Percentiles rank a stretch among this genome's conserved stretches.
phyloP scores from a whole-genome alignment of 306 rosid genomes.

The Pyrus bretschneideri region DNA sequence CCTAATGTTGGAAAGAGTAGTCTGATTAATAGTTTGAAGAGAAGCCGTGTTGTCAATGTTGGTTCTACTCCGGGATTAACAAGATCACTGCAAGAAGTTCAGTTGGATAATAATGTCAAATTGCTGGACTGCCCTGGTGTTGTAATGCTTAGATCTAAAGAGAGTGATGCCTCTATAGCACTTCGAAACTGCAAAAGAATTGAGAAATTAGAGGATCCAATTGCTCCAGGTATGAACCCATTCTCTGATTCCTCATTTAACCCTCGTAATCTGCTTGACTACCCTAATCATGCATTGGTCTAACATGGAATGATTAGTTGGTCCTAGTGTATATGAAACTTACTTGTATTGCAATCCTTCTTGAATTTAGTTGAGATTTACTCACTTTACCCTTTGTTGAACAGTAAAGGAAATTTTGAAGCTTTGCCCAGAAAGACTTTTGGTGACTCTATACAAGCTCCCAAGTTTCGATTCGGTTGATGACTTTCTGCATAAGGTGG shows the following conservation, averaged over 20 bases:
- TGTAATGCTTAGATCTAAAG: constrained; percentile 67
- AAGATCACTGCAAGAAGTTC: constrained; percentile 90
- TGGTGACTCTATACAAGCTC: constrained; percentile 73
- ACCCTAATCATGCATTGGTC: neutral
- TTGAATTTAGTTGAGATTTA: neutral
- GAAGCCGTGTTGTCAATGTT: constrained; percentile 70
- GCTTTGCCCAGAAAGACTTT: constrained; percentile 58
- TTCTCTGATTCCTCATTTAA: neutral
- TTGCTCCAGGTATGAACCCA: constrained; percentile 61
- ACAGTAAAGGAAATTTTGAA: constrained; percentile 94
- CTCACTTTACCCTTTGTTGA: constrained; percentile 1
- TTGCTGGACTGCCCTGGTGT: constrained; percentile 97
- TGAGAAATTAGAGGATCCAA: constrained; percentile 82
- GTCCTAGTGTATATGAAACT: neutral
- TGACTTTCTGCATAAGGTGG: constrained; percentile 77
- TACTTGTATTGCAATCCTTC: neutral
- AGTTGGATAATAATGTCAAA: constrained; percentile 78
- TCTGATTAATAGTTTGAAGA: constrained; percentile 78
- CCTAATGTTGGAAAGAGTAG: constrained; percentile 99
- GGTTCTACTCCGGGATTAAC: constrained; percentile 91
- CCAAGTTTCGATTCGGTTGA: constrained; percentile 78
- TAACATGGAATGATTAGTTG: too few relatives aligned
- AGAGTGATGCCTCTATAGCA: constrained; percentile 55
- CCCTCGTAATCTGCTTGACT: neutral
- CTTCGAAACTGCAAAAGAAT: constrained; percentile 89